These are phyloP conservation scores for Fusarium palustre DNA, from an alignment of 2,329 filamentous ascomycete species.

Conservation along the genomic window DNA sequence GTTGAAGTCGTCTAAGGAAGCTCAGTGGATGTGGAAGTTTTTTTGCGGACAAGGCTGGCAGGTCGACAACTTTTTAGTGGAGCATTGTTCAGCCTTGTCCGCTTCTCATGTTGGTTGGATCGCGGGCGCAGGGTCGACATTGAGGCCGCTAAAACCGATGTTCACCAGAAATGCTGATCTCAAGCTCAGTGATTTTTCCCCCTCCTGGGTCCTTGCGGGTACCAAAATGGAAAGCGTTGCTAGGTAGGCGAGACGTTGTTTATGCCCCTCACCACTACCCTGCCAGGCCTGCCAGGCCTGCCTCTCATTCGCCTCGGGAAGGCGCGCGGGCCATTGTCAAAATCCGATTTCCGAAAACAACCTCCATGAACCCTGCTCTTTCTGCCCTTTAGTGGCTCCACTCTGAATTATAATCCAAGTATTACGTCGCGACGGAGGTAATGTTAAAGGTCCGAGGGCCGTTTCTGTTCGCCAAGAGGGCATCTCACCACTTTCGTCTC, in stretches of 20 bases:
- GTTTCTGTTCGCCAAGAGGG: conserved; percentile 34
- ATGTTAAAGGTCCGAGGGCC: conserved; percentile 46
- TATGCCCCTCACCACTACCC: conserved; percentile 1
- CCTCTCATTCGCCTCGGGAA: conserved; percentile 35
- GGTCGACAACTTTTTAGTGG: conserved; percentile 37
- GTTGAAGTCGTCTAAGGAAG: neutral
- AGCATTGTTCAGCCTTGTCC: conserved; percentile 30
- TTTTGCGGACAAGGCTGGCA: conserved; percentile 40
- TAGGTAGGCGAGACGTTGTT: conserved; percentile 3
- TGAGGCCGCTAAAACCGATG: neutral
- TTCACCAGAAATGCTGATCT: neutral
- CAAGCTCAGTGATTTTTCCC: neutral
- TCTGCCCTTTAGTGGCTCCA: conserved; percentile 30
- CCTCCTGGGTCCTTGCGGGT: neutral
- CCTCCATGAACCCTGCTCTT: conserved; percentile 5
- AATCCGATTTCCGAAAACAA: conserved; percentile 35
- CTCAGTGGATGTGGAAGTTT: conserved; percentile 30
- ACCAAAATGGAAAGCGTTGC: conserved; percentile 1
- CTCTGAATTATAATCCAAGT: conserved; percentile 30
- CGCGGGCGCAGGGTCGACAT: neutral
- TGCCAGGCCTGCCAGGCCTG: neutral
- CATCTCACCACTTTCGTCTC: conserved; percentile 45
- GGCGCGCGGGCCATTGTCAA: conserved; percentile 39
- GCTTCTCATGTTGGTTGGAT: neutral
- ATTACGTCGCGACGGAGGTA: conserved; percentile 45